Evolutionary conservation across 1,284 basidiomycete species (phyloP).

Genomic region (Mycosarcoma maydis): DNA sequence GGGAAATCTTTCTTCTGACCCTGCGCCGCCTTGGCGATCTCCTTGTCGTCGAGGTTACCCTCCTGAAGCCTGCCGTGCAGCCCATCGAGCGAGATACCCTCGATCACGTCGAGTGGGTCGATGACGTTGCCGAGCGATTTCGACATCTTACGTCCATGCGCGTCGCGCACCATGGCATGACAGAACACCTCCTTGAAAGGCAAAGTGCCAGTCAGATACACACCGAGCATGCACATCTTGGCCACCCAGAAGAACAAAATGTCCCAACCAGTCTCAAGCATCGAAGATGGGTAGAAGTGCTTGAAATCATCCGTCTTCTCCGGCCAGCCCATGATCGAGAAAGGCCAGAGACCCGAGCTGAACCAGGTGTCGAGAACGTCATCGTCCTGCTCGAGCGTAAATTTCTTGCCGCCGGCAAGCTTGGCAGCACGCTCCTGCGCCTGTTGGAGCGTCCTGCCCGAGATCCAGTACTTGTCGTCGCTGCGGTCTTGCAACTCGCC

Average conservation of each 20-base stretch:
- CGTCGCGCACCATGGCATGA: conserved; percentile 98
- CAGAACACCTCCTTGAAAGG: conserved; percentile 98
- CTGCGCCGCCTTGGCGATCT: conserved; percentile 87
- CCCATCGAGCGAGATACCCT: conserved; percentile 82
- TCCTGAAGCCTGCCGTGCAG: conserved; percentile 86
- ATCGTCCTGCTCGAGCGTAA: conserved; percentile 89
- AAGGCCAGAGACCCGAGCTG: conserved; percentile 97
- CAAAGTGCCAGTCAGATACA: conserved; percentile 86
- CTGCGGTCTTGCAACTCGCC: conserved; percentile 76
- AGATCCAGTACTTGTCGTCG: conserved; percentile 75
- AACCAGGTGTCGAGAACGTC: conserved; percentile 99
- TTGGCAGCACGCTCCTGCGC: conserved; percentile 80
- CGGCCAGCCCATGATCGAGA: conserved; percentile 98
- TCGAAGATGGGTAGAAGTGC: conserved; percentile 84
- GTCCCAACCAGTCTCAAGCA: conserved; percentile 99
- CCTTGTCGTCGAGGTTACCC: conserved; percentile 93
- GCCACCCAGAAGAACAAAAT: conserved; percentile 99
- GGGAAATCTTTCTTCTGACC: conserved; percentile 99
- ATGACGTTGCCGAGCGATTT: conserved; percentile 98
- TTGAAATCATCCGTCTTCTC: conserved; percentile 69
- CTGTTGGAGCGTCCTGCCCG: conserved; percentile 82
- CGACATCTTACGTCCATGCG: conserved; percentile 98
- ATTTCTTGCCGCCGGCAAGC: conserved; percentile 76
- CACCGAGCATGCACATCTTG: conserved; percentile 94
- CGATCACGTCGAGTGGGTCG: conserved; percentile 95